Percentiles rank a stretch among this genome's conserved stretches.
Conservation (phyloP, 1,139 yeast species). For the Sugiyamaella grinbergsii region DNA sequence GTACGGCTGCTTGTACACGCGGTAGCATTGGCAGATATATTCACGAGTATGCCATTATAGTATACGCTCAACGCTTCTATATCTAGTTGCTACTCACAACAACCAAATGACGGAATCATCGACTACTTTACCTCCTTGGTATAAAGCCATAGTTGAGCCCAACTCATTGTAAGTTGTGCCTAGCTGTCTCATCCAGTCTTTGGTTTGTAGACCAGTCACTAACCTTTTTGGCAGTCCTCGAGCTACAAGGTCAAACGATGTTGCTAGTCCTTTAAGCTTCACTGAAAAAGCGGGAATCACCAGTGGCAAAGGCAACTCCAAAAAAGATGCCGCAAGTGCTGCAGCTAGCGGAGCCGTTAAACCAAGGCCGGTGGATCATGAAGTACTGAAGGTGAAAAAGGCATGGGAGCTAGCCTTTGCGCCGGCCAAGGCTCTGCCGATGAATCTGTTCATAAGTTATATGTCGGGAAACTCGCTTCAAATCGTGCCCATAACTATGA, state of each 20-base stretch:
- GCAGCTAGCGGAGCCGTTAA: not conserved
- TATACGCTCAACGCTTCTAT: too few relatives aligned
- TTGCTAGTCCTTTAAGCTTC: slow-evolving; percentile 1
- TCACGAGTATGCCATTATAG: too few relatives aligned
- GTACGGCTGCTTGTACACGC: too few relatives aligned
- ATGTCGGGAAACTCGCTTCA: slow-evolving; percentile 93
- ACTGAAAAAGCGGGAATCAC: not conserved
- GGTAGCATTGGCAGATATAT: too few relatives aligned
- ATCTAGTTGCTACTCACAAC: too few relatives aligned
- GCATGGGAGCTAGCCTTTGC: slow-evolving; percentile 87
- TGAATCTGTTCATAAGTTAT: slow-evolving; percentile 87
- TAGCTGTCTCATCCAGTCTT: too few relatives aligned
- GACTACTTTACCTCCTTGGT: slow-evolving; percentile 8
- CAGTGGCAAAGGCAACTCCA: not conserved
- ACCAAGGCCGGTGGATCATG: slow-evolving; percentile 28
- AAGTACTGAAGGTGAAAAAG: slow-evolving; percentile 47
- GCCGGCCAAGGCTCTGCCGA: slow-evolving; percentile 84
- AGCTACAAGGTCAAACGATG: not conserved
- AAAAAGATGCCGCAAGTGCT: not conserved
- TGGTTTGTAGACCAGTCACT: not conserved
- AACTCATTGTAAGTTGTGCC: slow-evolving; percentile 15
- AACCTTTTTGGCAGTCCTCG: slow-evolving; percentile 8
- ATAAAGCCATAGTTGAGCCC: slow-evolving; percentile 13
- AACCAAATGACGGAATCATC: not conserved
- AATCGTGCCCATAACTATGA: slow-evolving; percentile 88